A percentile compares a stretch with the other conserved stretches of the same genome.
phyloP scores from a whole-genome alignment of 2,329 filamentous ascomycete species.

The Gliomastix tumulicola region DNA sequence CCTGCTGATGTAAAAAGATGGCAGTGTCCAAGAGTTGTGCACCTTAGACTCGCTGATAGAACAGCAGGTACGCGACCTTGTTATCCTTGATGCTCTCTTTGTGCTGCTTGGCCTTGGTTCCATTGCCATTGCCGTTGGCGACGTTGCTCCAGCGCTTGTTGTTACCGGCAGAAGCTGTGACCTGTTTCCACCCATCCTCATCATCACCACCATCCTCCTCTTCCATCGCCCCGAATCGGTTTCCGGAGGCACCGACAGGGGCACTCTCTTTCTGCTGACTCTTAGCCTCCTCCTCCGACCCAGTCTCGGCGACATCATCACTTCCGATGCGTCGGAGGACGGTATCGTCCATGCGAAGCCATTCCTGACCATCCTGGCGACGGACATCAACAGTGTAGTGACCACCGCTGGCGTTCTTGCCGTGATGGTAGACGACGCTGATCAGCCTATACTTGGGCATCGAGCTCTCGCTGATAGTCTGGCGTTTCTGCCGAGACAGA shows the following conservation, averaged over 20 bases:
- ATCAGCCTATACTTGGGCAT: conserved; percentile 80
- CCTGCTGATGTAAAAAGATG: not conserved
- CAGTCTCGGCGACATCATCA: conserved; percentile 83
- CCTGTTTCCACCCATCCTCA: conserved; percentile 78
- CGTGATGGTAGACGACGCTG: conserved; percentile 93
- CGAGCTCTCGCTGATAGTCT: conserved; percentile 56
- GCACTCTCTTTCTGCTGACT: conserved; percentile 30
- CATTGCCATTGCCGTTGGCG: conserved; percentile 56
- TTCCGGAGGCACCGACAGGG: conserved; percentile 41
- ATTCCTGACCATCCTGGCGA: conserved; percentile 89
- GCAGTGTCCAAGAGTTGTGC: not conserved
- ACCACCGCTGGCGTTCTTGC: conserved; percentile 90
- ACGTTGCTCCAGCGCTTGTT: conserved; percentile 66
- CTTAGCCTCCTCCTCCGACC: conserved; percentile 69
- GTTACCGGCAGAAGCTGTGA: conserved; percentile 50
- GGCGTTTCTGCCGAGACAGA: conserved; percentile 66
- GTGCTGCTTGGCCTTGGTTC: conserved; percentile 48
- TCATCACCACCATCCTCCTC: conserved; percentile 62
- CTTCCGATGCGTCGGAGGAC: conserved; percentile 76
- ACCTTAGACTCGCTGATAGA: conserved; percentile 72
- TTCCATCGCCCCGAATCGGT: conserved; percentile 69
- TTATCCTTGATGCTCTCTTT: conserved; percentile 75
- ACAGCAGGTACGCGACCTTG: conserved; percentile 94
- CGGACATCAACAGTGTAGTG: conserved; percentile 98
- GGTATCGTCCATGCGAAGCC: conserved; percentile 95